Percentiles rank a stretch among this genome's conserved stretches.
Conservation (phyloP, 768 basidiomycete species). For the Sarcomyxa edulis region DNA sequence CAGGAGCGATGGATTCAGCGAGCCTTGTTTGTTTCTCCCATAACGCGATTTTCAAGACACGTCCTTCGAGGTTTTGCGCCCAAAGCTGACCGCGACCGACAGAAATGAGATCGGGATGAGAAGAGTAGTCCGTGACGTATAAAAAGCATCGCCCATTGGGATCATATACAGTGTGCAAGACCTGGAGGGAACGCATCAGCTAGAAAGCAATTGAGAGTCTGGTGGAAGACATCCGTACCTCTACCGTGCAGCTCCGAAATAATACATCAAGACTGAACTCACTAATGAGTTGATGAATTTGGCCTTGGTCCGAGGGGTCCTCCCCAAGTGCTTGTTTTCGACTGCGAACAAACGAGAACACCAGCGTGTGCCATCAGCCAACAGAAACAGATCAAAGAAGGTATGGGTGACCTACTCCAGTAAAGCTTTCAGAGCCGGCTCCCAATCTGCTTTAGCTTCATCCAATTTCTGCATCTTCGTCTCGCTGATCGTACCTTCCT, state of each 20-base stretch:
- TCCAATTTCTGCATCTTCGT: slow-evolving; percentile 40
- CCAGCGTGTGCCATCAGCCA: too few species aligned
- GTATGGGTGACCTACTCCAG: slow-evolving; percentile 44
- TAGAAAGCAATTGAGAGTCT: slow-evolving; percentile 1
- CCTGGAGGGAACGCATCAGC: slow-evolving; percentile 35
- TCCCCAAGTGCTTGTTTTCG: slow-evolving; percentile 45
- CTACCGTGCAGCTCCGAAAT: slow-evolving; percentile 53
- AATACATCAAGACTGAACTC: too few species aligned
- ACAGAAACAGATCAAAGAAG: too few species aligned
- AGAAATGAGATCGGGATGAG: slow-evolving; percentile 35
- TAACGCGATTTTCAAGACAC: slow-evolving; percentile 47
- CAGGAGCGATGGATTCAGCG: slow-evolving; percentile 30
- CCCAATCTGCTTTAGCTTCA: slow-evolving; percentile 26
- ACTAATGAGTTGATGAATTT: too few species aligned
- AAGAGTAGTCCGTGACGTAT: slow-evolving; percentile 65
- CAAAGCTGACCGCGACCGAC: slow-evolving; percentile 26
- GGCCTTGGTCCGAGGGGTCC: too few species aligned
- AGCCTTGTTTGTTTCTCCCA: slow-evolving; percentile 40
- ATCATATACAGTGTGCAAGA: slow-evolving; percentile 35
- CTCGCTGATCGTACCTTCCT: slow-evolving; percentile 51
- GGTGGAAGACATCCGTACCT: slow-evolving; percentile 33
- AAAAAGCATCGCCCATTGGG: slow-evolving; percentile 30
- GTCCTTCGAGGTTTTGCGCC: slow-evolving; percentile 41
- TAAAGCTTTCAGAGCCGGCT: slow-evolving; percentile 39
- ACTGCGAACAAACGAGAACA: too few species aligned